Evolutionary conservation across 805 yeast genomes (phyloP).

Genomic region (Hemisphaericaspora nanyangensis): DNA sequence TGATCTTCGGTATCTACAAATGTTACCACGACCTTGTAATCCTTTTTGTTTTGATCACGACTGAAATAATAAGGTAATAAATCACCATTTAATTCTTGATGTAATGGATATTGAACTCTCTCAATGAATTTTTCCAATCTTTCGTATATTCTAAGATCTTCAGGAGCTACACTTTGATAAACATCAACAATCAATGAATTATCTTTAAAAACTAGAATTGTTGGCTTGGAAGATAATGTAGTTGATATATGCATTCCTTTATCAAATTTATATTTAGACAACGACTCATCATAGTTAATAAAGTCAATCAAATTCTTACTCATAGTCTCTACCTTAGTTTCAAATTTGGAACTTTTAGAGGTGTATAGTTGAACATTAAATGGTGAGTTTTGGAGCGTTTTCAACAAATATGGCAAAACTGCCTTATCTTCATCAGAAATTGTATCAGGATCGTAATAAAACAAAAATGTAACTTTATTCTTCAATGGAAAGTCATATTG

Average conservation of each 20-base stretch:
- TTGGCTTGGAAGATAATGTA: conserved; percentile 58
- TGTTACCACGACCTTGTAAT: conserved; percentile 46
- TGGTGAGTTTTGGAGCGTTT: conserved; percentile 56
- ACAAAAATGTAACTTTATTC: conserved; percentile 49
- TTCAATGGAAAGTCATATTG: conserved; percentile 35
- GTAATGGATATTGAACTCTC: conserved; percentile 46
- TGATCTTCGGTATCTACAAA: conserved; percentile 42
- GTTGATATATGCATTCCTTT: conserved; percentile 47
- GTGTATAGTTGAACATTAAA: conserved; percentile 51
- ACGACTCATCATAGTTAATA: conserved; percentile 40
- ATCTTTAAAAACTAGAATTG: conserved; percentile 58
- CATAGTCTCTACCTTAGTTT: conserved; percentile 39
- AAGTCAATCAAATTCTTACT: conserved; percentile 37
- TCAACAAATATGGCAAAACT: conserved; percentile 56
- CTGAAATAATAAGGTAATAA: conserved; percentile 34
- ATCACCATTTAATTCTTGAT: conserved; percentile 48
- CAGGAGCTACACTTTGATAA: conserved; percentile 59
- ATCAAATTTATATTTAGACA: conserved; percentile 33
- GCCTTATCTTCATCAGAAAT: conserved; percentile 59
- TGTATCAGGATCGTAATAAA: conserved; percentile 47
- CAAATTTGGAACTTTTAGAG: conserved; percentile 42
- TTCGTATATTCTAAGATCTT: conserved; percentile 52
- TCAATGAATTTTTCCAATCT: conserved; percentile 49
- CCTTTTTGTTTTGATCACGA: conserved; percentile 14
- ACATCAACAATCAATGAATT: conserved; percentile 48